Percentiles rank a stretch among this genome's conserved stretches.
These are phyloP conservation scores for Metarhizium album DNA, from an alignment of 2,329 filamentous ascomycete genomes.

Conservation along the genomic window DNA sequence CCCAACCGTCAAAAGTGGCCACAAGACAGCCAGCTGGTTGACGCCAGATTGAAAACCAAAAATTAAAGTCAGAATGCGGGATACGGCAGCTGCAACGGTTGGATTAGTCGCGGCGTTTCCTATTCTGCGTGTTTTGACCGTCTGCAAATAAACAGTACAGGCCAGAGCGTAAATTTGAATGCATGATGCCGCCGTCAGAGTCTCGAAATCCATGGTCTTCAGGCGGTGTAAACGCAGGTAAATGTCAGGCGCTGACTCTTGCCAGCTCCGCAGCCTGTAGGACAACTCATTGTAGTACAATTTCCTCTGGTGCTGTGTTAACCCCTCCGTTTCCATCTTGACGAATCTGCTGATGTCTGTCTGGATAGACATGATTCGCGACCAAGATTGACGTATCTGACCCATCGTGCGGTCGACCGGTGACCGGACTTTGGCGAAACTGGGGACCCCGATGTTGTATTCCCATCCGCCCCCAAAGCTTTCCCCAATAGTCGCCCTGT, in stretches of 20 bases:
- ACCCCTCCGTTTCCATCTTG: conserved; percentile 1
- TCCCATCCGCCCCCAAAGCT: conserved; percentile 26
- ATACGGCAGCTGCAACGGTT: no score
- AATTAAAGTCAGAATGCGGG: no score
- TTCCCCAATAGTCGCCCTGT: conserved; percentile 26
- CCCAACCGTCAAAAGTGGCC: no score
- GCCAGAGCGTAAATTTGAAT: conserved; percentile 8
- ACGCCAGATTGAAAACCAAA: no score
- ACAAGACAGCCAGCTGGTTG: no score
- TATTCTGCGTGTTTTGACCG: no score
- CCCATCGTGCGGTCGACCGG: conserved; percentile 5
- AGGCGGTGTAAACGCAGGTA: conserved; percentile 2
- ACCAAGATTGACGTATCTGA: conserved; percentile 11
- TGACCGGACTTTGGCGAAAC: conserved; percentile 2
- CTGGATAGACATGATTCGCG: conserved; percentile 11
- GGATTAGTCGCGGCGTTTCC: no score
- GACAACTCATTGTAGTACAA: conserved; percentile 6
- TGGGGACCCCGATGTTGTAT: conserved; percentile 16
- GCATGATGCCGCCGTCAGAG: conserved; percentile 7
- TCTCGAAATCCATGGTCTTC: conserved; percentile 3
- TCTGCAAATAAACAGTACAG: conserved; percentile 7
- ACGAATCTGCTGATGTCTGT: conserved; percentile 9
- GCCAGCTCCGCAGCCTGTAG: conserved; percentile 9
- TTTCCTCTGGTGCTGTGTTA: conserved; percentile 3
- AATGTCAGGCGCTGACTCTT: conserved; percentile 7